Evolutionary conservation across 1,139 yeast species (phyloP), one percentile per base, ranked within the genome.

Genomic region (Hansenula lynferdii): DNA sequence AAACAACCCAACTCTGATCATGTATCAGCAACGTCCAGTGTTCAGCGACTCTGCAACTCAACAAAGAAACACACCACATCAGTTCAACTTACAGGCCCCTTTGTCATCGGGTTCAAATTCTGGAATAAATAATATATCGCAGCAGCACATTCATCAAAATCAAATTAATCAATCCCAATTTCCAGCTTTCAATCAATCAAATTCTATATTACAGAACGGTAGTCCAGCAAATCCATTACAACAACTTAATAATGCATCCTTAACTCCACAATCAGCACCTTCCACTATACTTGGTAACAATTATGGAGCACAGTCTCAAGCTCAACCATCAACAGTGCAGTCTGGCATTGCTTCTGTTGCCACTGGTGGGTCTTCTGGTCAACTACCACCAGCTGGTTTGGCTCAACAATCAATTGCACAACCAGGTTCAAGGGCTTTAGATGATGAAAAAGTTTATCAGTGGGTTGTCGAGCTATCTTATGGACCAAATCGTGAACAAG

Each of bases 401-500:
- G 35, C 33, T 17, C 38, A 30, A 25, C 44, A 35, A 17, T n/a
- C n/a, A n/a, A n/a, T n/a, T n/a, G 39, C 41, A 9, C 36, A 14
- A 11, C 47, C 43, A 7, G 54, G 54, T 1, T 49, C 58, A 26
- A 78, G 75, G 44, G 89, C 95, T 1, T 64, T 86, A 28, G 87
- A 82, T 44, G 96, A 89, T 59, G 87, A 85, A 43, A 85, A 86
- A 57, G 94, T 90, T 14, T 85, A 82, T 58, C 83, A 81, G 47
- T 87, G 97, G 96, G 85, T 92, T 36, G 73, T 84, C 23, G 97
- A 90, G 58, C 70, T 92, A 39, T 89, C 87, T 28, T 82, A 86
- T 41, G 97, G 97, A 1, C 85, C 90, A 29, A 85, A 85, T 56
- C 77, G 95, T 53, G 98, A 92, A 56, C 86, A 92, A 53, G 97